phyloP scores from a whole-genome alignment of 306 rosid species.

The Inga leiocalycina region DNA sequence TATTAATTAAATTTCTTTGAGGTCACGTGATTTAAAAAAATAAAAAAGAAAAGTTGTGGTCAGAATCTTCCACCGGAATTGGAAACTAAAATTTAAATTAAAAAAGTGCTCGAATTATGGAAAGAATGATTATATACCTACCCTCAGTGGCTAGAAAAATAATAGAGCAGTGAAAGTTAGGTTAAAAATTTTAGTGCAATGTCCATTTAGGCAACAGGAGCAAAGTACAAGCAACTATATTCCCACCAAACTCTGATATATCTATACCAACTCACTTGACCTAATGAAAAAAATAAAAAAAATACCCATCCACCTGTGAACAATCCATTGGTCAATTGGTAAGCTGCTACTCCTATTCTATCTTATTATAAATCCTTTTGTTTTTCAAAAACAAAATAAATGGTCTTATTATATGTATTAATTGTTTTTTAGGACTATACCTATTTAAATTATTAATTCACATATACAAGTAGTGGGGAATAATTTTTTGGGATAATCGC shows the following conservation, averaged over 20 bases:
- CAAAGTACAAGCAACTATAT: neutral
- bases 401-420: too few relatives aligned
- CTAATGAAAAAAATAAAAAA: neutral
- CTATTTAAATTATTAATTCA: too few relatives aligned
- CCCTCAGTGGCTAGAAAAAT: neutral
- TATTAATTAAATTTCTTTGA: neutral
- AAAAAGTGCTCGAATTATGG: neutral
- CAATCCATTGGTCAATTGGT: too few relatives aligned
- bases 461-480: too few relatives aligned
- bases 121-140: constrained; percentile 7
- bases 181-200: constrained; percentile 1
- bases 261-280: neutral
- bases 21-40: neutral
- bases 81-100: neutral
- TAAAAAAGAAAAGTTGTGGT: neutral
- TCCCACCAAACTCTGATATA: neutral
- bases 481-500: too few relatives aligned
- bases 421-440: too few relatives aligned
- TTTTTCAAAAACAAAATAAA: too few relatives aligned
- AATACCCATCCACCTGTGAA: too few relatives aligned
- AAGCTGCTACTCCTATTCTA: too few relatives aligned
- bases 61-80: neutral
- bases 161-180: neutral
- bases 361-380: too few relatives aligned
- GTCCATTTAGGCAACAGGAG: neutral